phyloP scores from a whole-genome alignment of 2,329 filamentous ascomycete genomes.

The Penicillium sp. region DNA sequence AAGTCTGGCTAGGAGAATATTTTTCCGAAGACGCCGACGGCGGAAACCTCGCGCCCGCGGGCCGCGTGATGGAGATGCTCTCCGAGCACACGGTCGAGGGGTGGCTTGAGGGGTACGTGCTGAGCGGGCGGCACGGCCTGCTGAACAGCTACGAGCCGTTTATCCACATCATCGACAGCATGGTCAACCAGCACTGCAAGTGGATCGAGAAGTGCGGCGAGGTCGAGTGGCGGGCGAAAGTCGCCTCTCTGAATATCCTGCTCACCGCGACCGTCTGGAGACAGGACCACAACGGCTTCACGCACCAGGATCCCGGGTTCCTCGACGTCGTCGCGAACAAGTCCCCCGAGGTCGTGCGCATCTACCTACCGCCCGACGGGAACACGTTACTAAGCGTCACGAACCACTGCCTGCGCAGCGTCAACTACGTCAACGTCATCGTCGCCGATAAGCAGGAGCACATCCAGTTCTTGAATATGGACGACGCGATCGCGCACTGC shows the following conservation, averaged over 20 bases:
- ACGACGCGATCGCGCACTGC: slow-evolving; percentile 74
- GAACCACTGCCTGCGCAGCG: slow-evolving; percentile 74
- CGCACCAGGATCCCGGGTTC: slow-evolving; percentile 80
- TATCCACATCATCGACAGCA: slow-evolving; percentile 81
- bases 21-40: slow-evolving; percentile 77
- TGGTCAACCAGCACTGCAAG: slow-evolving; percentile 87
- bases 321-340: slow-evolving; percentile 81
- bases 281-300: slow-evolving; percentile 85
- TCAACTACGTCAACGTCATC: slow-evolving; percentile 81
- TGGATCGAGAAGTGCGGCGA: slow-evolving; percentile 84
- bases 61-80: slow-evolving; percentile 83
- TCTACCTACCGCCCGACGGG: slow-evolving; percentile 80
- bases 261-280: slow-evolving; percentile 80
- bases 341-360: slow-evolving; percentile 77
- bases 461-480: slow-evolving; percentile 75
- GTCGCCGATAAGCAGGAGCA: slow-evolving; percentile 82
- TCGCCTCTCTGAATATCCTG: slow-evolving; percentile 79
- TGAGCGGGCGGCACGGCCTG: slow-evolving; percentile 75
- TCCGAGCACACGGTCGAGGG: slow-evolving; percentile 80
- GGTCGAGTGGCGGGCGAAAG: slow-evolving; percentile 74
- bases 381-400: slow-evolving; percentile 77
- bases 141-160: slow-evolving; percentile 85
- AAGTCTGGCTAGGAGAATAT: slow-evolving; percentile 80
- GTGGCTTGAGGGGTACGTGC: slow-evolving; percentile 79
- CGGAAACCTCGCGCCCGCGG: slow-evolving; percentile 70